Percentiles rank a stretch among this genome's conserved stretches.
phyloP scores from a whole-genome alignment of 495 filamentous ascomycete species.

The Aspergillus nidulans region DNA sequence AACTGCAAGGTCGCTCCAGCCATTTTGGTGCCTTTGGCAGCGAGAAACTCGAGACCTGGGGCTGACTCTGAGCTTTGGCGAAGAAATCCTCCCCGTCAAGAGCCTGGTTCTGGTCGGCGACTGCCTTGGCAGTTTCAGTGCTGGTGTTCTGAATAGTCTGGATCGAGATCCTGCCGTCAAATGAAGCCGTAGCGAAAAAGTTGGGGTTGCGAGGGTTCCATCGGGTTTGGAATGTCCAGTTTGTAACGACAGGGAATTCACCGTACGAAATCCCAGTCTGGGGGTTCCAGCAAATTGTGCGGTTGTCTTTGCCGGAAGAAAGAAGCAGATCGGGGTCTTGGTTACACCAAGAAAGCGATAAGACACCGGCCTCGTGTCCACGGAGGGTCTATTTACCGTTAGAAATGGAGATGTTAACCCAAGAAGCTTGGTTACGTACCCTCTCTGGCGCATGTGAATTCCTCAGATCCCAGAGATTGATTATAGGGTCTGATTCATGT shows the following conservation, averaged over 20 bases:
- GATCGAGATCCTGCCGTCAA: conserved; percentile 90
- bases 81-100: conserved; percentile 97
- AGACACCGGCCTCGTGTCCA: conserved; percentile 86
- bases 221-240: conserved; percentile 95
- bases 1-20: conserved; percentile 80
- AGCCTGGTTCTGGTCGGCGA: conserved; percentile 57
- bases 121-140: conserved; percentile 43
- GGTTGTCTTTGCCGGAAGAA: conserved; percentile 95
- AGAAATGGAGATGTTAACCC: background rate
- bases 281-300: conserved; percentile 93
- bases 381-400: conserved; percentile 54
- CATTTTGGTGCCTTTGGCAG: conserved; percentile 84
- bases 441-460: conserved; percentile 95
- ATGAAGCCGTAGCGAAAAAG: conserved; percentile 89
- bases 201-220: conserved; percentile 93
- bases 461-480: conserved; percentile 89
- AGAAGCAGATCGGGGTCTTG: conserved; percentile 88
- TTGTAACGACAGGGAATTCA: conserved; percentile 94
- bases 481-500: conserved; percentile 81
- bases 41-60: conserved; percentile 83
- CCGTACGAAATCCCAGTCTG: conserved; percentile 81
- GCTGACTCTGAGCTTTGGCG: conserved; percentile 82
- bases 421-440: conserved; percentile 25
- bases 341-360: conserved; percentile 93
- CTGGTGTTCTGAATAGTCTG: conserved; percentile 89